Base-by-base conservation (phyloP, 176 grass and related monocot species). In the Oryza meridionalis region DNA sequence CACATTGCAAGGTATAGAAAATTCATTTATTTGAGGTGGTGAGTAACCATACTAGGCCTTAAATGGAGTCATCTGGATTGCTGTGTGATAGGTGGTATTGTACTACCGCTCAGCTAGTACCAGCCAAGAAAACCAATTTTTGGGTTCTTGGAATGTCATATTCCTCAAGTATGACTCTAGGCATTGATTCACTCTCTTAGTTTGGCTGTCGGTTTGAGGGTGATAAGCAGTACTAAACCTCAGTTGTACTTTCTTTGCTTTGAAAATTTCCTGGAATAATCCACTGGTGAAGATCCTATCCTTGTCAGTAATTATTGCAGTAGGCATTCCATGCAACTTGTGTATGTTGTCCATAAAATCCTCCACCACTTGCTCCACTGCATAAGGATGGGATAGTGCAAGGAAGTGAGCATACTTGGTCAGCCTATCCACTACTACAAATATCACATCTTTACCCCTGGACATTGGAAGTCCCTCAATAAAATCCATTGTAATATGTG, bases 341-440 rank as follows among this genome's bases (percentile, higher is more conserved):
- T 37, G 29, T 0, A 69, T 33, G 4, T 69, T 69, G 0, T 38
- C 67, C 1, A 69, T 21, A 16, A 69, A 40, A 3, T 13, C 16
- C 9, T 15, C 0, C 1, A 33, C 10, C 2, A 69, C 16, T 0
- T 2, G 1, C 0, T 69, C 0, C 0, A n/a, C 35, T 1, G 35
- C 3, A 1, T 70, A 70, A 0, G 67, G 33, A 5, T 70, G 35
- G 0, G 67, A 2, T 0, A 69, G 2, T 11, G 67, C 2, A 0
- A 70, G 17, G 3, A 70, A 69, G 45, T 40, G 35, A 0, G 35
- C 67, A 11, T 9, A 11, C 2, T 70, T 70, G 0, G 67, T 70
- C 0, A 70, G 2, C 11, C 67, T 38, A 0, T 70, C 35, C 0
- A 42, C 33, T 0, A 70, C 67, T 0, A 70, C 33, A 0, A 70